phyloP scores from a whole-genome alignment of 225 moss, liverwort and hornwort genomes.

The Neckera pumila region DNA sequence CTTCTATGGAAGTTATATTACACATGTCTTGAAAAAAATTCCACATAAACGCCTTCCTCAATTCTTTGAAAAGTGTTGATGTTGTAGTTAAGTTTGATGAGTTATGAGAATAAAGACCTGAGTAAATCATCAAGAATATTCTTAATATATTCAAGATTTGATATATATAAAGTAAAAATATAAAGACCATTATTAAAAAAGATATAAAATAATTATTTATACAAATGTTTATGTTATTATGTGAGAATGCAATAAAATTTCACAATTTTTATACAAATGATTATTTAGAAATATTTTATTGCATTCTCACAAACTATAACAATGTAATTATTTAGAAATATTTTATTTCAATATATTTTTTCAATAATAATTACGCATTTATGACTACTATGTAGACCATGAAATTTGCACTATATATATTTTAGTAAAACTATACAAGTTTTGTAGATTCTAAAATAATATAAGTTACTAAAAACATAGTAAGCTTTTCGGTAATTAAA shows the following conservation, averaged over 20 bases:
- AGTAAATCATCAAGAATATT: not conserved
- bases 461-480: no score
- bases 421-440: not conserved
- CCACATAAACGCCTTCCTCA: no score
- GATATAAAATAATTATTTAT: no score
- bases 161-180: not conserved
- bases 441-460: rapidly evolving
- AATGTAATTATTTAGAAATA: not conserved
- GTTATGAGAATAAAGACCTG: not conserved
- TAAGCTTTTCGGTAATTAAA: not conserved
- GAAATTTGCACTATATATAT: no score
- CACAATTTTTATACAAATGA: not conserved
- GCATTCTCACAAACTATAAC: no score
- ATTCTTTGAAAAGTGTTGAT: not conserved
- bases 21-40: not conserved
- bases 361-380: rapidly evolving
- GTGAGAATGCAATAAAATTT: not conserved
- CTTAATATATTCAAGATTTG: not conserved
- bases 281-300: not conserved
- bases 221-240: no score
- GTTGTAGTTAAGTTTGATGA: not conserved
- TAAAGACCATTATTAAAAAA: not conserved
- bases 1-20: not conserved
- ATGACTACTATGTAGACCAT: not conserved
- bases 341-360: not conserved